Base-by-base conservation (phyloP, 257 asterid species). In the Ajuga chamaepitys region DNA sequence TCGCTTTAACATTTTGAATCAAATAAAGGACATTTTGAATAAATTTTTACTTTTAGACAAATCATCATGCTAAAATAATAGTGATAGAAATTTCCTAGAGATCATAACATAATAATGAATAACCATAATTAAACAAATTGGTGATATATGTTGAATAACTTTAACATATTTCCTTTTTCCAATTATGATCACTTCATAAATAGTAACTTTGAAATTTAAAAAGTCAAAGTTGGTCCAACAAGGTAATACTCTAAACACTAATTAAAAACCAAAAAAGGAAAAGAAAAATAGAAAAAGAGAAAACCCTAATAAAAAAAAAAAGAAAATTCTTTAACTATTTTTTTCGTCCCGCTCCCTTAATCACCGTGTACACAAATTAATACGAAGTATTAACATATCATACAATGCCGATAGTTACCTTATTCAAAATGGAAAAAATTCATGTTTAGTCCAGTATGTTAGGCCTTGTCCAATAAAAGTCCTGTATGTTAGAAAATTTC, bases 171-270 rank as follows among this genome's bases (percentile, higher is more conserved):
- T 46, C 42, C 58, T 65, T 13, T 28, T 41, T 62, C 53, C 25
- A 62, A 34, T 4, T 38, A 5, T 13, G 18, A 37, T 56, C 0
- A 32, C 57, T 40, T 50, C 45, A 32, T 35, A 41, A 47, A 66
- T 9, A 37, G 40, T 37, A 52, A 60, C 62, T 18, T 22, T 46
- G 54, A 50, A 25, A 18, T 28, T 26, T 0, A 50, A 66, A 18
- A 65, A 9, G 44, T 65, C 42, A 62, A 68, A 35, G 32, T 25
- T 41, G 54, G 46, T 51, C 41, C 41, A 65, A 34, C 44, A 38
- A 46, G 32, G 13, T 24, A 48, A 18, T 37, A 34, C 11, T 12
- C 18, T 10, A 25, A 57, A 16, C 18, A 6, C 52, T 41, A 30
- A 59, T 28, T 66, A 6, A 32, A 32, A 28, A 28, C 5, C 5